Evolutionary conservation across 2,329 filamentous ascomycete genomes (phyloP), one percentile per base, ranked within the genome.

Genomic region (Claviceps cyperi): DNA sequence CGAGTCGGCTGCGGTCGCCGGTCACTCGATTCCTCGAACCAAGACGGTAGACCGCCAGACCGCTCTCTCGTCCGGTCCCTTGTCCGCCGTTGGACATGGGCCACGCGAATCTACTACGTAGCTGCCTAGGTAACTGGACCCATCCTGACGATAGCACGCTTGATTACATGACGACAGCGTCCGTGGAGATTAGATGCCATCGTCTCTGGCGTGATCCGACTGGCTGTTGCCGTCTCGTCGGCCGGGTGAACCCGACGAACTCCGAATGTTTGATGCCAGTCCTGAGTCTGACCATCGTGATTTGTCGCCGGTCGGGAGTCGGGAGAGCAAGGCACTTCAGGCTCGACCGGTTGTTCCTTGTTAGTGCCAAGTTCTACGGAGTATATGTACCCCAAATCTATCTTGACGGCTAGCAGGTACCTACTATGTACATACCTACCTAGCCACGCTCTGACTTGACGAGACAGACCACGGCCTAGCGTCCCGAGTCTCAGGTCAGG

Each of bases 1-100:
- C 62, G 58, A 56, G 38, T n/a, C 38, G 62, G 61, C 60, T 49
- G 54, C 57, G 54, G 53, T 54, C 54, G 56, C 55, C 57, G 54
- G 53, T 54, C 54, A 56, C 55, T 47, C 62, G 57, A 56, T 32
- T 32, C 9, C 28, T 32, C 28, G 28, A 32, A 11, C 50, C 22
- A 48, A 48, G 47, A 50, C 14, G n/a, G 1, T 17, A 17, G 37
- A 39, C 47, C n/a, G 51, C 48, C 51, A 51, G 54, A 51, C 51
- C 52, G 49, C 52, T 51, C 48, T 46, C 43, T 15, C 39, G 19
- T 21, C n/a, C 17, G 32, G 32, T 46, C 48, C 28, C 48, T 43
- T 40, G 51, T 51, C 50, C 39, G 39, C 40, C 9, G 6, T 44
- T 19, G 19, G 50, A 51, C 51, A 48, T 46, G 49, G 51, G 48